Percentiles rank a stretch among this genome's conserved stretches.
phyloP scores from a whole-genome alignment of 345 rosid species.

The Bruguiera gymnorhiza region DNA sequence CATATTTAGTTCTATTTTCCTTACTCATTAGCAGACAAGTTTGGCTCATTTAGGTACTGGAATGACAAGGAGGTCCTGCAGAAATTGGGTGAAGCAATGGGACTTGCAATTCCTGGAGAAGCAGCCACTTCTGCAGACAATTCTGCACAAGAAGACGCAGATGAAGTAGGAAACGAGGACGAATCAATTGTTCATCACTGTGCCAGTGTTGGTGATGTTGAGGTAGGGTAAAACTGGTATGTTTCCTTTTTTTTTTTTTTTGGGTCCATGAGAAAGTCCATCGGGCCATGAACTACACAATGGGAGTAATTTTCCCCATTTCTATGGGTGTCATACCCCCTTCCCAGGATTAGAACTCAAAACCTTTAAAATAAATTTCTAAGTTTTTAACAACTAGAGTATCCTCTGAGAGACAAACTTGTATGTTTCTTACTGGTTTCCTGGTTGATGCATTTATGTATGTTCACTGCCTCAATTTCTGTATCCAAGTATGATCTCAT shows the following conservation, averaged over 20 bases:
- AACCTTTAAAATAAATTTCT: too few species aligned
- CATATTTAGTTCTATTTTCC: not conserved
- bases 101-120: conserved; percentile 67
- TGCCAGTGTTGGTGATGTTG: conserved; percentile 96
- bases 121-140: conserved; percentile 59
- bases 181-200: conserved; percentile 87
- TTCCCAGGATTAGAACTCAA: too few species aligned
- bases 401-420: too few species aligned
- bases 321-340: too few species aligned
- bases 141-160: conserved; percentile 53
- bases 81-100: conserved; percentile 99
- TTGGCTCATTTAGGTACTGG: conserved; percentile 68
- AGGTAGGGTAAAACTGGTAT: conserved; percentile 41
- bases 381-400: too few species aligned
- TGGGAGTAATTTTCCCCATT: too few species aligned
- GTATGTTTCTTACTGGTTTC: not conserved
- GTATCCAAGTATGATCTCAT: too few species aligned
- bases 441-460: not conserved
- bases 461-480: not conserved
- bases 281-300: too few species aligned
- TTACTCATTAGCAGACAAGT: conserved; percentile 4
- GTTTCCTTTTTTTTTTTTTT: too few species aligned
- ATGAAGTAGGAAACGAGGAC: conserved; percentile 76
- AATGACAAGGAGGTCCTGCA: conserved; percentile 86
- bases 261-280: too few species aligned